Percentiles rank a stretch among this genome's conserved stretches.
These are phyloP conservation scores for Massariosphaeria phaeospora DNA, from an alignment of 495 filamentous ascomycete species.

Conservation along the genomic window DNA sequence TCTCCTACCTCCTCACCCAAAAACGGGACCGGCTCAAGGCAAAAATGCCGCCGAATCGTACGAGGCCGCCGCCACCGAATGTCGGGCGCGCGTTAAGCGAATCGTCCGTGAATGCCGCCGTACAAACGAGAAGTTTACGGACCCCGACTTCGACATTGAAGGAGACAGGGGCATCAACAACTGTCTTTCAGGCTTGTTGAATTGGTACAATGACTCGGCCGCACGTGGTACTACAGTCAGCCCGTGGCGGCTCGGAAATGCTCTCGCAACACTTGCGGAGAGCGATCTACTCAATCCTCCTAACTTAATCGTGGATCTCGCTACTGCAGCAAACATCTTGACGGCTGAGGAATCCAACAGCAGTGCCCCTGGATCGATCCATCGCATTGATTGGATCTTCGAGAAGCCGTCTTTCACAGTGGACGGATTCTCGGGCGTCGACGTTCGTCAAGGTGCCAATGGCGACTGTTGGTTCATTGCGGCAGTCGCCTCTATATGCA, in stretches of 20 bases:
- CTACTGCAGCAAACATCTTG: conserved; percentile 45
- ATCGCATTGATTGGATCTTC: conserved; percentile 31
- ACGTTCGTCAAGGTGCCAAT: conserved; percentile 70
- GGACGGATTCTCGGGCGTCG: conserved; percentile 38
- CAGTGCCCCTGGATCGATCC: conserved; percentile 19
- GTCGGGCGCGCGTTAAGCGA: conserved; percentile 67
- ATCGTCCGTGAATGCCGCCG: conserved; percentile 77
- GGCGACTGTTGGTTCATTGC: conserved; percentile 94
- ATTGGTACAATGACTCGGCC: conserved; percentile 1
- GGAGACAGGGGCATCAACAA: conserved; percentile 45
- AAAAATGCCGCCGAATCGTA: conserved; percentile 60
- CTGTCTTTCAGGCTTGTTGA: conserved; percentile 24
- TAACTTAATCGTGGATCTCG: conserved; percentile 52
- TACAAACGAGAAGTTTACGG: conserved; percentile 84
- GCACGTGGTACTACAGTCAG: background rate
- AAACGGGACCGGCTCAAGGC: conserved; percentile 47
- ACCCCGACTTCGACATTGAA: conserved; percentile 84
- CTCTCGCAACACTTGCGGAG: conserved; percentile 14
- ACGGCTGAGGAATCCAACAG: conserved; percentile 1
- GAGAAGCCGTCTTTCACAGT: conserved; percentile 28
- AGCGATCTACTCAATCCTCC: conserved; percentile 41
- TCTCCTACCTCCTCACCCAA: conserved; percentile 49
- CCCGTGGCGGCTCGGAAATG: conserved; percentile 3
- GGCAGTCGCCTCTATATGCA: conserved; percentile 75
- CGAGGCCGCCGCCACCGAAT: conserved; percentile 67